These are phyloP conservation scores for Quercus berberidifolia DNA, from an alignment of 306 rosid genomes.

Conservation along the genomic window DNA sequence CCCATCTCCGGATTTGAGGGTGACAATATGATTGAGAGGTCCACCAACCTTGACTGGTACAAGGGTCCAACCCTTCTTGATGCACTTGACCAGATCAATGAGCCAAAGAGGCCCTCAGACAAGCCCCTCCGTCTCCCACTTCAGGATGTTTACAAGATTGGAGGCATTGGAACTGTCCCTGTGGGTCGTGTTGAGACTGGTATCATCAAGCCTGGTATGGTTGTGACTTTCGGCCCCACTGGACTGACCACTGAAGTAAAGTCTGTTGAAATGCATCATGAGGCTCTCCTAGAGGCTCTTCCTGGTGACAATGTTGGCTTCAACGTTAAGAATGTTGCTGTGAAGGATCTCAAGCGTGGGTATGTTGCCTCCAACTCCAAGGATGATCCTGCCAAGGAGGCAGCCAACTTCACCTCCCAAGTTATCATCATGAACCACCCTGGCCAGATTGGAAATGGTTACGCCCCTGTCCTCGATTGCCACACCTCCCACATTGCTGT, in stretches of 20 bases:
- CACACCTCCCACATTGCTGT: slow-evolving; percentile 91
- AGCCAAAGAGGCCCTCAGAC: slow-evolving; percentile 90
- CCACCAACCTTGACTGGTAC: slow-evolving; percentile 94
- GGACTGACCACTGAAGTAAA: slow-evolving; percentile 78
- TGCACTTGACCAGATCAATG: slow-evolving; percentile 69
- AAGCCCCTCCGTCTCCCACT: slow-evolving; percentile 89
- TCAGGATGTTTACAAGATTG: slow-evolving; percentile 97
- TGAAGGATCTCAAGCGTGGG: slow-evolving; percentile 96
- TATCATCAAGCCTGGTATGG: slow-evolving; percentile 69
- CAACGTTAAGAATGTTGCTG: slow-evolving; percentile 91
- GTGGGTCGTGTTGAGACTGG: slow-evolving; percentile 95
- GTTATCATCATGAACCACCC: slow-evolving; percentile 96
- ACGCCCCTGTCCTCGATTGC: slow-evolving; percentile 90
- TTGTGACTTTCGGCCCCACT: slow-evolving; percentile 69
- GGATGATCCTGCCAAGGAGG: slow-evolving; percentile 96
- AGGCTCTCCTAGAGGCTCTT: slow-evolving; percentile 72
- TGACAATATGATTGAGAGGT: slow-evolving; percentile 90
- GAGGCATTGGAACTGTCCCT: slow-evolving; percentile 93
- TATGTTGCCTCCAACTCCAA: slow-evolving; percentile 86
- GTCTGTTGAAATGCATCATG: slow-evolving; percentile 95
- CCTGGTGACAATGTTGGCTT: slow-evolving; percentile 92
- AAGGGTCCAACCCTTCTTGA: slow-evolving; percentile 95
- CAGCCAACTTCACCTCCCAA: slow-evolving; percentile 84
- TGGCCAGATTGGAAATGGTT: slow-evolving; percentile 88
- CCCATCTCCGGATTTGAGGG: slow-evolving; percentile 97